phyloP scores from a whole-genome alignment of 192 early-diverging fungal genomes.

The Linnemannia zychae region DNA sequence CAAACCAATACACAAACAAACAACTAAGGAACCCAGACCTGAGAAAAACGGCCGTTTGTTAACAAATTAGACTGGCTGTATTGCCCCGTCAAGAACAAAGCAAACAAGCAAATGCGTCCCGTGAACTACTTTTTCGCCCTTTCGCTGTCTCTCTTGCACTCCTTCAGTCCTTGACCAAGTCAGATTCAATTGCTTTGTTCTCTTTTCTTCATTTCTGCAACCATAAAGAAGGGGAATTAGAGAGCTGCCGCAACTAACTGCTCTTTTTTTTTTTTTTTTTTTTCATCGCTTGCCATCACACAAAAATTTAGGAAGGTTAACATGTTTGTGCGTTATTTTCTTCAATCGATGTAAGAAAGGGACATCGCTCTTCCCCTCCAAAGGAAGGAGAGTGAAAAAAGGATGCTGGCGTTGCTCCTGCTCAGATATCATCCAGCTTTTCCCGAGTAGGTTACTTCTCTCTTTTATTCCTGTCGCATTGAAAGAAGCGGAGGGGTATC shows the following conservation, averaged over 20 bases:
- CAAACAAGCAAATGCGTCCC: neutral
- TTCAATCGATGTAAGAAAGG: neutral
- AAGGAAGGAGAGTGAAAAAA: too few relatives aligned
- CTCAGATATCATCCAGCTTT: too few relatives aligned
- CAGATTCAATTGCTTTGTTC: neutral
- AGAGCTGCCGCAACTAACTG: too few relatives aligned
- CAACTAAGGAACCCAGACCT: neutral
- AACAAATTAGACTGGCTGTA: neutral
- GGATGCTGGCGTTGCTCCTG: too few relatives aligned
- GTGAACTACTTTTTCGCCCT: too few relatives aligned
- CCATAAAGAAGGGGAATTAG: too few relatives aligned
- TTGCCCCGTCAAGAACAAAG: neutral
- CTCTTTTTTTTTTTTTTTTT: neutral
- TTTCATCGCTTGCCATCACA: neutral
- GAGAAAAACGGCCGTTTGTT: neutral
- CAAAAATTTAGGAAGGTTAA: neutral
- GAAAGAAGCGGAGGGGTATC: neutral
- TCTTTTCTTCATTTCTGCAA: neutral
- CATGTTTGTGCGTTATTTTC: neutral
- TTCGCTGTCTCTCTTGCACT: neutral
- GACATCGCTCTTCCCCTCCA: too few relatives aligned
- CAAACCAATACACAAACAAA: too few relatives aligned
- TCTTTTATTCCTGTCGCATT: neutral
- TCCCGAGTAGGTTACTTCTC: neutral
- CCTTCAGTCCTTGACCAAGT: neutral